Percentiles rank a stretch among this genome's conserved stretches.
Conservation (phyloP, 148 eudicot genomes). For the Mesembryanthemum crystallinum region DNA sequence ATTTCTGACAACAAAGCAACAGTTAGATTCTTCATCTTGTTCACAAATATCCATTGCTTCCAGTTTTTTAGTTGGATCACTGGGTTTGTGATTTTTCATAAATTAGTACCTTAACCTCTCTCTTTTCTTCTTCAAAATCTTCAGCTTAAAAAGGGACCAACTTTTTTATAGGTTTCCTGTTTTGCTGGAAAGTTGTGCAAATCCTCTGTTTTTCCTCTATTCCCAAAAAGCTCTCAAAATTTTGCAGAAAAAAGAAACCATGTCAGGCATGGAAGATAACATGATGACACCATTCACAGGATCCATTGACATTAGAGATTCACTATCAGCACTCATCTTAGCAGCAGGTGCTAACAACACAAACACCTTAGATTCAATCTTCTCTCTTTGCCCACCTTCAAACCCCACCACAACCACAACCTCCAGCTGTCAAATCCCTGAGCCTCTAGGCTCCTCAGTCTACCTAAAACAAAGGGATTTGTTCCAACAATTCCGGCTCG, state of each 20-base stretch:
- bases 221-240: background rate
- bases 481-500: slow-evolving; percentile 56
- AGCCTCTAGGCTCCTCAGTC: slow-evolving; percentile 71
- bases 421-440: slow-evolving; percentile 9
- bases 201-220: slow-evolving; percentile 14
- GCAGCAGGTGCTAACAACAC: slow-evolving; percentile 56
- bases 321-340: slow-evolving; percentile 65
- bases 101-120: background rate
- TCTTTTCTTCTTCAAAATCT: background rate
- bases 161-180: slow-evolving; percentile 29
- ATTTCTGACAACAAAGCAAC: slow-evolving; percentile 10
- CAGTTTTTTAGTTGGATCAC: slow-evolving; percentile 27
- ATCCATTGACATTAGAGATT: slow-evolving; percentile 37
- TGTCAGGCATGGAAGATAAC: slow-evolving; percentile 44
- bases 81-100: slow-evolving; percentile 13
- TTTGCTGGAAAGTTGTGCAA: slow-evolving; percentile 25
- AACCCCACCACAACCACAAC: slow-evolving; percentile 19
- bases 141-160: slow-evolving; percentile 27
- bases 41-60: slow-evolving; percentile 21
- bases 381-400: slow-evolving; percentile 48
- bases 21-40: slow-evolving; percentile 17
- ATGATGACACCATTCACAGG: slow-evolving; percentile 18
- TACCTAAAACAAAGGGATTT: slow-evolving; percentile 70
- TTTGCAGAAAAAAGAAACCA: slow-evolving; percentile 22
- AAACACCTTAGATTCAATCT: slow-evolving; percentile 76